Evolutionary conservation across 2,329 filamentous ascomycete genomes (phyloP), one percentile per base, ranked within the genome.

Genomic region (Fusarium sp.): DNA sequence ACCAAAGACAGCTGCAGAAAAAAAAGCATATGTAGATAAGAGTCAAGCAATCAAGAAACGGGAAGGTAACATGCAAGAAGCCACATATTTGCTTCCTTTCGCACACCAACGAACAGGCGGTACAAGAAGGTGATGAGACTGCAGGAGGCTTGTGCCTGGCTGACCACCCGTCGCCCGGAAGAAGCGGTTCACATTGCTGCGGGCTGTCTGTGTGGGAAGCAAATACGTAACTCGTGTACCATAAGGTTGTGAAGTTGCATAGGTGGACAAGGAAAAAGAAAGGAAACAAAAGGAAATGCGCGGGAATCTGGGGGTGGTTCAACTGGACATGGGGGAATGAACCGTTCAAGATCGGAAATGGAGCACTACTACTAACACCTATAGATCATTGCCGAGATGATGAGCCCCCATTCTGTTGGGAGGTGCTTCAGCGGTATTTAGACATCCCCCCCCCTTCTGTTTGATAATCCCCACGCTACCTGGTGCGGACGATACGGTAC

Each of bases 41-140:
- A 41, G 40, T 39, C 36, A 41, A 44, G n/a, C 10, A 46, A 46
- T 11, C 23, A 28, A 15, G 16, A 46, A 23, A 23, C 23, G 4
- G 23, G 23, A 23, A 23, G 23, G 23, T 23, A 18, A 15, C 41
- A 48, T 36, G 23, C 27, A 9, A 27, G 47, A 64, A 54, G 46
- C 59, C 30, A 52, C 60, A 63, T 36, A 16, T 30, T 40, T 43
- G 37, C 23, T 31, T 56, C 47, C 56, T 48, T 39, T 40, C 23
- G 51, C 41, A 64, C 36, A 53, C 60, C 31, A 41, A 23, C 34
- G 34, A 52, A 56, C 46, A 46, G 66, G 51, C 28, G 27, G 66
- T 18, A 67, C 62, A 51, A 60, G 13, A 47, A 51, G 16, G 36
- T 57, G 58, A 61, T 39, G 47, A 71, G 43, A 70, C 28, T 58